phyloP scores from a whole-genome alignment of 768 basidiomycete species.

The Boletus subcaerulescens region DNA sequence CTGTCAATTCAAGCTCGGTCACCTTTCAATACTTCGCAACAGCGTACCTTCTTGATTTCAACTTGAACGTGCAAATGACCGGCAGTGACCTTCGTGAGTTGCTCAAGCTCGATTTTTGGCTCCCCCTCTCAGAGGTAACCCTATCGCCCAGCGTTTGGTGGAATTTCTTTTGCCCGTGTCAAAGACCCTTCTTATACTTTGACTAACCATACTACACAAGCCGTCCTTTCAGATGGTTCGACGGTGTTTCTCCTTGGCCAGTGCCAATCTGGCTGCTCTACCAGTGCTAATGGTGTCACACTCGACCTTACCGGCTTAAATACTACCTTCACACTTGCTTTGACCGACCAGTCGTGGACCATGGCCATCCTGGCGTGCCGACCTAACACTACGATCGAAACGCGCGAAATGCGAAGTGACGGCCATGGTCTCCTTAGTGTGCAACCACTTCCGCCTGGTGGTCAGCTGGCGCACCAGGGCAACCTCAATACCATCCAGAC shows the following conservation, averaged over 20 bases:
- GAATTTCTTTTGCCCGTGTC: constrained; percentile 1
- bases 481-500: constrained; percentile 27
- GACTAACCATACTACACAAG: constrained; percentile 23
- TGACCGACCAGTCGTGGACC: constrained; percentile 18
- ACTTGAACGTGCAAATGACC: constrained; percentile 17
- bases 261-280: constrained; percentile 20
- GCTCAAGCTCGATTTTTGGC: background rate
- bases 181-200: constrained; percentile 7
- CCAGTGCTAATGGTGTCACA: background rate
- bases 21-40: background rate
- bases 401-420: constrained; percentile 25
- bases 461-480: constrained; percentile 15
- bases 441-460: constrained; percentile 11
- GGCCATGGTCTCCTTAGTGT: constrained; percentile 18
- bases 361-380: constrained; percentile 20
- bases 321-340: constrained; percentile 10
- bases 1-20: constrained; percentile 4
- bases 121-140: background rate
- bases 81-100: constrained; percentile 4
- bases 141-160: background rate
- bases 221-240: constrained; percentile 18
- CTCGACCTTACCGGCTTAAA: constrained; percentile 15
- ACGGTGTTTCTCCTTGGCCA: constrained; percentile 20
- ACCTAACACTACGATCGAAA: constrained; percentile 25
- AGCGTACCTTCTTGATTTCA: constrained; percentile 13